These are phyloP conservation scores for Cornus kousa DNA, from an alignment of 148 eudicot species.

Conservation along the genomic window DNA sequence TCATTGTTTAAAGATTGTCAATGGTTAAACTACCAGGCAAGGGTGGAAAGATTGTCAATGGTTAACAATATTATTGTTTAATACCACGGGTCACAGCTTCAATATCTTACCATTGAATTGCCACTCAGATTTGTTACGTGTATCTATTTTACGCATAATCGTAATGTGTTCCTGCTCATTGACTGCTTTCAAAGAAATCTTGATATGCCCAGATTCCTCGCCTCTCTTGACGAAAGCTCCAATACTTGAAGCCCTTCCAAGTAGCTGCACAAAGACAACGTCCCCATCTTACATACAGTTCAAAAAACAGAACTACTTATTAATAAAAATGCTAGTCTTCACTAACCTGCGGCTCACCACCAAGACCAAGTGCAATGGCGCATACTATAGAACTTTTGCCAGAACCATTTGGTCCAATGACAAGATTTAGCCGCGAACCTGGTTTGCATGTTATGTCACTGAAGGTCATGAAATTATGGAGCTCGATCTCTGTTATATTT, in stretches of 20 bases:
- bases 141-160: constrained; percentile 73
- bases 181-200: constrained; percentile 69
- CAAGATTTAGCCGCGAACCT: constrained; percentile 79
- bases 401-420: constrained; percentile 93
- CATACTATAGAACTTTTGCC: constrained; percentile 95
- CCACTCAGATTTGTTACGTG: constrained; percentile 92
- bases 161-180: constrained; percentile 39
- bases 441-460: constrained; percentile 68
- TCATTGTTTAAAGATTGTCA: background rate
- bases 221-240: constrained; percentile 94
- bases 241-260: constrained; percentile 79
- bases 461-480: constrained; percentile 89
- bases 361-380: constrained; percentile 90
- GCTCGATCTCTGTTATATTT: constrained; percentile 80
- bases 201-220: constrained; percentile 70
- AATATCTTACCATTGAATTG: constrained; percentile 56
- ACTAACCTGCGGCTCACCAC: constrained; percentile 90
- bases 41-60: background rate
- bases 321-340: background rate
- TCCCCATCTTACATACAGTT: background rate
- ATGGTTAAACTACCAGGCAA: background rate
- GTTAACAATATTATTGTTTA: background rate
- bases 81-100: background rate
- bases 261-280: constrained; percentile 51
- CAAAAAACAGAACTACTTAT: constrained; percentile 6